These are phyloP conservation scores for Syzygium oleosum DNA, from an alignment of 345 rosid genomes.

Conservation along the genomic window DNA sequence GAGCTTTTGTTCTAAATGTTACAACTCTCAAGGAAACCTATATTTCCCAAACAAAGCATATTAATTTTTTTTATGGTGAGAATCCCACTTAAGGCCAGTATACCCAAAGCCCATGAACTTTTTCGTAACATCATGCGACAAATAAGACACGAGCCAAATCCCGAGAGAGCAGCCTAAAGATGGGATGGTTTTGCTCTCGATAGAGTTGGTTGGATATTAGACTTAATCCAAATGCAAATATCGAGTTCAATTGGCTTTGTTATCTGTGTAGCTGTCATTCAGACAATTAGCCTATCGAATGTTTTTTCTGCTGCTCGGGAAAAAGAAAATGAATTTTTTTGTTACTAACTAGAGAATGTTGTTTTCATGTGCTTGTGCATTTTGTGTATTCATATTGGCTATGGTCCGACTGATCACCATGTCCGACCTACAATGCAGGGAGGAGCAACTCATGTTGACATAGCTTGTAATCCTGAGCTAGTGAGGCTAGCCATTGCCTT, in stretches of 20 bases:
- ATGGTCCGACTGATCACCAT: background rate
- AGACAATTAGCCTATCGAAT: background rate
- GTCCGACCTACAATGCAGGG: slow-evolving; percentile 17
- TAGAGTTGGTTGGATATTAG: background rate
- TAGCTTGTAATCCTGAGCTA: slow-evolving; percentile 55
- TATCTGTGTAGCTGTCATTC: background rate
- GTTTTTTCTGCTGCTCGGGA: background rate
- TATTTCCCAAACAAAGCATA: background rate
- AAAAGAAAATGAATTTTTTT: background rate
- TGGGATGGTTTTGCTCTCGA: background rate
- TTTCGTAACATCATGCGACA: background rate
- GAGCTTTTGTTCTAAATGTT: background rate
- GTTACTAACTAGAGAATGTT: background rate
- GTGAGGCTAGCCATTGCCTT: slow-evolving; percentile 45
- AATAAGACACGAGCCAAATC: background rate
- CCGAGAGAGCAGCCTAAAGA: background rate
- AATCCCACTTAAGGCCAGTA: background rate
- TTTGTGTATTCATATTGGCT: background rate
- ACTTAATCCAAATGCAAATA: background rate
- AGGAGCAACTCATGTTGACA: slow-evolving; percentile 66
- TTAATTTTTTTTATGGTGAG: background rate
- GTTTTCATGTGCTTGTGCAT: background rate
- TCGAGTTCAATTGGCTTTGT: background rate
- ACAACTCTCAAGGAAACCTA: background rate
- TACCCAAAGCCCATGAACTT: background rate